Percentiles rank a stretch among this genome's conserved stretches.
These are phyloP conservation scores for Glaciozyma antarctica DNA, from an alignment of 768 basidiomycete genomes.

Conservation along the genomic window DNA sequence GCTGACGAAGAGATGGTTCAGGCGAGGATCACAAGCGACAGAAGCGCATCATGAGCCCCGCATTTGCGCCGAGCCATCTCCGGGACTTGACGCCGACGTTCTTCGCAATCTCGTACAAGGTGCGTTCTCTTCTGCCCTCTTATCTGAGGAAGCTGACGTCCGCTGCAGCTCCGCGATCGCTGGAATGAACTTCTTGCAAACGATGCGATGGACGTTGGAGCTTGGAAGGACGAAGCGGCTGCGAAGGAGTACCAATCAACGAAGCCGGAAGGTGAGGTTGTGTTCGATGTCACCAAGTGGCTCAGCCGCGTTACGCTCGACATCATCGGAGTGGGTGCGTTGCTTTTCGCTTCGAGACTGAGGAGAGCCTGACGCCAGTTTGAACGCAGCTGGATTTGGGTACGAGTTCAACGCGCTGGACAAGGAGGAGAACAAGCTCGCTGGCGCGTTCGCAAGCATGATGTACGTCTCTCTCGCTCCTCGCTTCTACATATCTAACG, in stretches of 20 bases:
- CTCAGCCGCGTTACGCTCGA: slow-evolving; percentile 39
- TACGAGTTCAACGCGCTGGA: slow-evolving; percentile 28
- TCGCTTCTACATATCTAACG: too few species aligned
- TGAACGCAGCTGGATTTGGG: slow-evolving; percentile 12
- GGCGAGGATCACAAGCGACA: slow-evolving; percentile 31
- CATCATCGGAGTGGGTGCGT: slow-evolving; percentile 13
- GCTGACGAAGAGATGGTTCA: background rate
- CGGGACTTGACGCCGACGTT: slow-evolving; percentile 25
- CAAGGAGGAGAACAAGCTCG: slow-evolving; percentile 7
- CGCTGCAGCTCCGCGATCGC: slow-evolving; percentile 13
- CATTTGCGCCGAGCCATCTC: slow-evolving; percentile 21
- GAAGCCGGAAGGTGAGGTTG: slow-evolving; percentile 1
- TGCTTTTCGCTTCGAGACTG: background rate
- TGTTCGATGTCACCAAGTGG: slow-evolving; percentile 38
- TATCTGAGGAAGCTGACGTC: too few species aligned
- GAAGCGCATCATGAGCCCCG: slow-evolving; percentile 16
- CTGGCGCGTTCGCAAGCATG: slow-evolving; percentile 27
- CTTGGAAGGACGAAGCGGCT: background rate
- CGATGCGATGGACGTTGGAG: background rate
- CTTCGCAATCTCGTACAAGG: slow-evolving; percentile 22
- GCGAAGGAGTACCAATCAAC: background rate
- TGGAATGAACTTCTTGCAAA: slow-evolving; percentile 7
- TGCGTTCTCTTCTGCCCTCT: background rate
- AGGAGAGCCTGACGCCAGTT: background rate
- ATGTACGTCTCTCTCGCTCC: slow-evolving; percentile 2